Conservation (phyloP, 495 filamentous ascomycete species). For the Tuber melanosporum region DNA sequence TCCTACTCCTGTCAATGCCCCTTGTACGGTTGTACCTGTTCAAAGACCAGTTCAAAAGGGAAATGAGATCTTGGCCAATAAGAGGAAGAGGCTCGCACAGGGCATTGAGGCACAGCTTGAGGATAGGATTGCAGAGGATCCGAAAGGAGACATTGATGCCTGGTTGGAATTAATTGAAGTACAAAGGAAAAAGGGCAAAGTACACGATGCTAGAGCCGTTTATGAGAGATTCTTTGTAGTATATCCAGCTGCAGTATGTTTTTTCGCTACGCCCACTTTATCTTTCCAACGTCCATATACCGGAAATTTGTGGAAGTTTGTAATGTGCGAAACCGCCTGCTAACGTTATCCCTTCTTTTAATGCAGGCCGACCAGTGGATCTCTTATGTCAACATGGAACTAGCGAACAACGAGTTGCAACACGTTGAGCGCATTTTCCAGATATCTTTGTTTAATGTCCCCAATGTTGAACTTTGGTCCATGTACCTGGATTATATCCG, state of each 20-base stretch:
- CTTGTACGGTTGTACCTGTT: conserved; percentile 30
- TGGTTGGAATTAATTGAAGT: conserved; percentile 84
- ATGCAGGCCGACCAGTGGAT: conserved; percentile 82
- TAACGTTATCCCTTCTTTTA: conserved; percentile 21
- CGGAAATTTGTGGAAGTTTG: conserved; percentile 25
- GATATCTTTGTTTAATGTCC: conserved; percentile 62
- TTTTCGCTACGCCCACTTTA: conserved; percentile 10
- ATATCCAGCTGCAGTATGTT: conserved; percentile 84
- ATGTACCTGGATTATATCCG: conserved; percentile 94
- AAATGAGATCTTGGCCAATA: conserved; percentile 29
- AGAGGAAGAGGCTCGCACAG: conserved; percentile 56
- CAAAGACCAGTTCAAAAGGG: conserved; percentile 28
- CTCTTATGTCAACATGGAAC: conserved; percentile 77
- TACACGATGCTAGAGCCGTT: conserved; percentile 69
- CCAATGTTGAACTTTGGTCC: conserved; percentile 79
- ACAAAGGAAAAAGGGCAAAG: conserved; percentile 69
- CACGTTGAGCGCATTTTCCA: conserved; percentile 76
- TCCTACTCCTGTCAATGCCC: conserved; percentile 23
- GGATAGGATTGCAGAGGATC: conserved; percentile 82
- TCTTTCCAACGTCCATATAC: conserved; percentile 2
- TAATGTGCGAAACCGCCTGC: conserved; percentile 5
- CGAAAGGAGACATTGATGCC: conserved; percentile 79
- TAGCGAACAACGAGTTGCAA: conserved; percentile 67
- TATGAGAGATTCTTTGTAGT: conserved; percentile 80
- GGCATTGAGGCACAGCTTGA: conserved; percentile 74